A percentile compares a stretch with the other conserved stretches of the same genome.
These are phyloP conservation scores for Magnolia sinica DNA, from an alignment of 164 flowering plant species.

Conservation along the genomic window DNA sequence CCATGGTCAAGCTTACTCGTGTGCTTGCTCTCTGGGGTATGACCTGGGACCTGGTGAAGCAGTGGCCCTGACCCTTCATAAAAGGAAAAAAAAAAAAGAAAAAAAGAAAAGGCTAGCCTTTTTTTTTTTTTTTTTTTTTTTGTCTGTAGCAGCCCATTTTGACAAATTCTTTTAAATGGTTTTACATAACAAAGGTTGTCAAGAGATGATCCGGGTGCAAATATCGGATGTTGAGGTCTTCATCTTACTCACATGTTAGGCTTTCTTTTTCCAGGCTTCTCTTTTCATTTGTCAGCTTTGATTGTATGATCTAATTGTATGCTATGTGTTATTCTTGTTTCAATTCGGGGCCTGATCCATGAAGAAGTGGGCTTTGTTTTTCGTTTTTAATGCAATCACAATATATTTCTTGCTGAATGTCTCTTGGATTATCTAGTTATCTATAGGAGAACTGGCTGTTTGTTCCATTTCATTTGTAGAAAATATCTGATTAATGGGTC, in stretches of 20 bases:
- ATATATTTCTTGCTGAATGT: not conserved
- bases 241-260: not conserved
- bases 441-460: not conserved
- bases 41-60: no score
- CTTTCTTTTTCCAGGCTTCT: not conserved
- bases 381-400: not conserved
- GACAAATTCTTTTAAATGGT: no score
- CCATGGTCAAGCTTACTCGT: no score
- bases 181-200: no score
- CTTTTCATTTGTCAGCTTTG: not conserved
- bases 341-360: not conserved
- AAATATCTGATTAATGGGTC: not conserved
- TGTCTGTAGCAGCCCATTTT: no score
- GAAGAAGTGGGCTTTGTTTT: not conserved
- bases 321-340: not conserved
- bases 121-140: no score
- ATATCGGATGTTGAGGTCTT: no score
- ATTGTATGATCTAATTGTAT: not conserved
- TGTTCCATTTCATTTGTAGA: not conserved
- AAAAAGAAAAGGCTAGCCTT: no score
- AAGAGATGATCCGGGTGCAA: no score
- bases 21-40: no score
- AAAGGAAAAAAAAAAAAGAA: no score
- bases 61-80: no score
- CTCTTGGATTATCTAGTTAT: not conserved